These are phyloP conservation scores for Albugo candida DNA, from an alignment of 352 stramenopile species.

Conservation along the genomic window DNA sequence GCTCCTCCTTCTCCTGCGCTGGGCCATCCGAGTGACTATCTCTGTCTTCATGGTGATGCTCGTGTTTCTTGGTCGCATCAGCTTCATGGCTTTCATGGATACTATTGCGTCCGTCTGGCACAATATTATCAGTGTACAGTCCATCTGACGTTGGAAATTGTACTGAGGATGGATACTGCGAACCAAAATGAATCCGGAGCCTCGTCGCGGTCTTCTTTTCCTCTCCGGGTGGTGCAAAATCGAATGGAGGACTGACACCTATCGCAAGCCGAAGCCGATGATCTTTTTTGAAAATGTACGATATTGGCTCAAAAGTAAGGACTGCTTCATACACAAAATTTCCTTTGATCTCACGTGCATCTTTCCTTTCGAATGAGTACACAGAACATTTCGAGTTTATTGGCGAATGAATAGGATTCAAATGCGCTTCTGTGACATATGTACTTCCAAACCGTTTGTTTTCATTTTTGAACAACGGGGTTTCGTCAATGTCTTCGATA, in stretches of 20 bases:
- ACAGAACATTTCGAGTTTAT: slow-evolving; percentile 36
- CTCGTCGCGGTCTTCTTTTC: slow-evolving; percentile 24
- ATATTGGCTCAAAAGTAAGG: slow-evolving; percentile 52
- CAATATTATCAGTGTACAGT: slow-evolving; percentile 39
- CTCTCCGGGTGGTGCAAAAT: slow-evolving; percentile 26
- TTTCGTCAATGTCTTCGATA: slow-evolving; percentile 61
- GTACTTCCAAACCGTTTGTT: slow-evolving; percentile 59
- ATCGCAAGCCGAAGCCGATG: slow-evolving; percentile 61
- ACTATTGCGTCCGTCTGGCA: slow-evolving; percentile 15
- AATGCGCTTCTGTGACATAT: slow-evolving; percentile 58
- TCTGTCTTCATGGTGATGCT: too few relatives aligned
- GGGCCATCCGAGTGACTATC: not conserved
- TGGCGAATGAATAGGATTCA: slow-evolving; percentile 38
- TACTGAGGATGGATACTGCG: slow-evolving; percentile 42
- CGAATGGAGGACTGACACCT: slow-evolving; percentile 20
- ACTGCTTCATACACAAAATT: slow-evolving; percentile 58
- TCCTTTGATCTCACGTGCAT: slow-evolving; percentile 34
- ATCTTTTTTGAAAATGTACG: slow-evolving; percentile 56
- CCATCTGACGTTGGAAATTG: slow-evolving; percentile 39
- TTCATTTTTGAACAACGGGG: slow-evolving; percentile 48
- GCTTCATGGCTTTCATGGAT: too few relatives aligned
- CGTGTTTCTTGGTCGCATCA: too few relatives aligned
- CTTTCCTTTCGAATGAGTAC: slow-evolving; percentile 39
- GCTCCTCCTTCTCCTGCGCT: not conserved
- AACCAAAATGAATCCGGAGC: slow-evolving; percentile 55